phyloP scores from a whole-genome alignment of 2,329 filamentous ascomycete genomes.

The Elsinoe perseae region DNA sequence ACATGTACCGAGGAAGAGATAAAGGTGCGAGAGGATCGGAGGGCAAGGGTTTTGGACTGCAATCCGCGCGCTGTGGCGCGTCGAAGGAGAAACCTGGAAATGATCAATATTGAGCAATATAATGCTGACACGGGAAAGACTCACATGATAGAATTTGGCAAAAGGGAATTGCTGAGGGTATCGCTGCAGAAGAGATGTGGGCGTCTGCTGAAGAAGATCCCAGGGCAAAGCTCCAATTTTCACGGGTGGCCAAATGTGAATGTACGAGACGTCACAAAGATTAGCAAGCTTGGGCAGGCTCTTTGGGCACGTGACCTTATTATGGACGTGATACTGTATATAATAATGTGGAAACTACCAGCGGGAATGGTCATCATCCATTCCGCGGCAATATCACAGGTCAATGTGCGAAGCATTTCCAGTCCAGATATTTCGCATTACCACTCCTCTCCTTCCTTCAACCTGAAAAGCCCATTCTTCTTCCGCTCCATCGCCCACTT shows the following conservation, averaged over 20 bases:
- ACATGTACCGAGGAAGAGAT: slow-evolving; percentile 31
- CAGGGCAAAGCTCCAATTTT: background rate
- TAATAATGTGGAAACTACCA: too few relatives aligned
- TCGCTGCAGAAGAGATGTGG: background rate
- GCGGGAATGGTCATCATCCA: too few relatives aligned
- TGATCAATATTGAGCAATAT: background rate
- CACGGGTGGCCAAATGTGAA: background rate
- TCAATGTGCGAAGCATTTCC: background rate
- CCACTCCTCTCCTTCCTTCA: slow-evolving; percentile 25
- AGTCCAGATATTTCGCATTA: too few relatives aligned
- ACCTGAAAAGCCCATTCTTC: slow-evolving; percentile 52
- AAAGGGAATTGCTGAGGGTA: background rate
- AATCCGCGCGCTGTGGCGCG: slow-evolving; percentile 50
- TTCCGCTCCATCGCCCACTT: slow-evolving; percentile 55
- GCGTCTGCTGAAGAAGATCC: background rate
- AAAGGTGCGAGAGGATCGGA: slow-evolving; percentile 37
- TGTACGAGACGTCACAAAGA: background rate
- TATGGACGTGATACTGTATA: too few relatives aligned
- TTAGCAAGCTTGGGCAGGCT: background rate
- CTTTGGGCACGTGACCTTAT: background rate
- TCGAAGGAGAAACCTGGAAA: slow-evolving; percentile 49
- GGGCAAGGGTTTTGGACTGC: slow-evolving; percentile 38
- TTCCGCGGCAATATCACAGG: background rate
- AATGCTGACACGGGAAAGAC: background rate
- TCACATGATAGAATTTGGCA: slow-evolving; percentile 8